Conservation (phyloP, 2,329 filamentous ascomycete species). For the Apiospora kogelbergensis region DNA sequence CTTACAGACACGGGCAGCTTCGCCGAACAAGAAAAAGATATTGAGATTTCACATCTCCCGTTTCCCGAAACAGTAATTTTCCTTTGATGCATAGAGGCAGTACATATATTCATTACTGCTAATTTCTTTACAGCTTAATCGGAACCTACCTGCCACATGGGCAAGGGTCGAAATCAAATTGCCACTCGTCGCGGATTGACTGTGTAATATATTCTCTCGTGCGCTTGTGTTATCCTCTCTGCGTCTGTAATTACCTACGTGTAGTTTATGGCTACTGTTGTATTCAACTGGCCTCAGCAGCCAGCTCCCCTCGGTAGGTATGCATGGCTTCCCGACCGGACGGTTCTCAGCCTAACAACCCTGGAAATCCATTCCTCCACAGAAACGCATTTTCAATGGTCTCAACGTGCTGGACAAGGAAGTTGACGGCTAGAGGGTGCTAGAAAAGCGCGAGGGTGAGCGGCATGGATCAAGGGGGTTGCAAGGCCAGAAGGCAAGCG, state of each 20-base stretch:
- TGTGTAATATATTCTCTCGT: background rate
- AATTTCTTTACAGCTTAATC: background rate
- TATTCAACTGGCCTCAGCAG: background rate
- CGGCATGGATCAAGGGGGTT: conserved; percentile 6
- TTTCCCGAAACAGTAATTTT: background rate
- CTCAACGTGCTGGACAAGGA: background rate
- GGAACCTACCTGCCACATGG: background rate
- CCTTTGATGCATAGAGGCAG: background rate
- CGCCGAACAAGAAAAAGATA: no score
- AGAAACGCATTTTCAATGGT: background rate
- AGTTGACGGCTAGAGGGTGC: background rate
- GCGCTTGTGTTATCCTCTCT: no score
- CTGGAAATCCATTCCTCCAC: conserved; percentile 2
- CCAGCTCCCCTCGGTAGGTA: background rate
- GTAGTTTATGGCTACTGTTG: background rate
- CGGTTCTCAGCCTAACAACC: conserved; percentile 1
- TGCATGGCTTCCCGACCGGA: background rate
- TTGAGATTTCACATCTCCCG: background rate
- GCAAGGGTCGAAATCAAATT: background rate
- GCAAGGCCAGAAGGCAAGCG: background rate
- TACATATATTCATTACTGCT: background rate
- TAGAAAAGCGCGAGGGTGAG: background rate
- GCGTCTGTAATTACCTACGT: background rate
- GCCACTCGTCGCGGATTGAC: background rate
- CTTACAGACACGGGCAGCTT: background rate